Conservation (phyloP, 2,329 filamentous ascomycete genomes). For the Colletotrichum sp. region DNA sequence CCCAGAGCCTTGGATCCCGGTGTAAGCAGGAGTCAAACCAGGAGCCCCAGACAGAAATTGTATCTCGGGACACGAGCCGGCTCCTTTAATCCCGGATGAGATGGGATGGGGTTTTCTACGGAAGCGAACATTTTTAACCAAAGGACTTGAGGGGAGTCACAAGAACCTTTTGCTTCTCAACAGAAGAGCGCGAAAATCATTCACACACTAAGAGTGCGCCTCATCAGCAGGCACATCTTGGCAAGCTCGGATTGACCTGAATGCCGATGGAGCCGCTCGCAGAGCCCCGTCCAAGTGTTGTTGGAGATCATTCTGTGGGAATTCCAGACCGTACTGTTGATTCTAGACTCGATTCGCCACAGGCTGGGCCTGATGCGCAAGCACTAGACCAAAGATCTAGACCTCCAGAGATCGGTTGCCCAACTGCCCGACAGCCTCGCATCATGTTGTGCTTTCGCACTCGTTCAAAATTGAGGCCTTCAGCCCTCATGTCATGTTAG, state of each 20-base stretch:
- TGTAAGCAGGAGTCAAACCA: neutral
- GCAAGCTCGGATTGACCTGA: neutral
- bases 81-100: neutral
- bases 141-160: neutral
- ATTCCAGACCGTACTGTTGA: neutral
- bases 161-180: neutral
- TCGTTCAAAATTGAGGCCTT: neutral
- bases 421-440: neutral
- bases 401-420: neutral
- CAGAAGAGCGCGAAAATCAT: neutral
- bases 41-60: neutral
- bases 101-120: neutral
- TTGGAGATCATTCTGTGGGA: neutral
- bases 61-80: neutral
- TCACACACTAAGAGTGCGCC: neutral
- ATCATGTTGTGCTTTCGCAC: neutral
- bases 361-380: neutral
- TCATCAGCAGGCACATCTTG: neutral
- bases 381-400: neutral
- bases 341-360: neutral
- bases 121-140: neutral
- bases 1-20: neutral
- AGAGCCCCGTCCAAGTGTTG: neutral
- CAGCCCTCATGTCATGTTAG: neutral
- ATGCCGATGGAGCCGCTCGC: neutral